A percentile compares a stretch with the other conserved stretches of the same genome.
These are phyloP conservation scores for Exophiala viscosa DNA, from an alignment of 2,329 filamentous ascomycete genomes.

Conservation along the genomic window DNA sequence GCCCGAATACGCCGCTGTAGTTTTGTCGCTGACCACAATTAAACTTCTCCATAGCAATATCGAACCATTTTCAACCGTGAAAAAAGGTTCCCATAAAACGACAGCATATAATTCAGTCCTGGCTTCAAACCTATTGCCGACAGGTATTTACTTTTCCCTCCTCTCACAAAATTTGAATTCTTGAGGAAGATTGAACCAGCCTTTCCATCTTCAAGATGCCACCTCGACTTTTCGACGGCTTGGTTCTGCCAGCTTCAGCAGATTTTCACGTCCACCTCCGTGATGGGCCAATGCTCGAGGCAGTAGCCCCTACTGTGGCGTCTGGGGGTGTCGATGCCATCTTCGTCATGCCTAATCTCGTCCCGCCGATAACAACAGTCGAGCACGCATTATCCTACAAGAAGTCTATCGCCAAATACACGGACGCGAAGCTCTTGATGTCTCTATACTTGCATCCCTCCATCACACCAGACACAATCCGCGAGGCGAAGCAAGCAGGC, in stretches of 20 bases:
- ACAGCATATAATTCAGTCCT: too few relatives aligned
- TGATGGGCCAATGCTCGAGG: slow-evolving; percentile 51
- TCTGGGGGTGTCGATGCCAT: slow-evolving; percentile 22
- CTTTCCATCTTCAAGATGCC: background rate
- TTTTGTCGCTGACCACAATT: too few relatives aligned
- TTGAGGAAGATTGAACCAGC: background rate
- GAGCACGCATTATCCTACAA: slow-evolving; percentile 64
- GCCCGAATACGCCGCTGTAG: too few relatives aligned
- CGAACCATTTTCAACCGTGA: too few relatives aligned
- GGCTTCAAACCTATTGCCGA: background rate
- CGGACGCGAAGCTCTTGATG: slow-evolving; percentile 65
- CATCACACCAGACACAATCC: slow-evolving; percentile 66
- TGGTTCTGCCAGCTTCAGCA: slow-evolving; percentile 20
- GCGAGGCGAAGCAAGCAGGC: slow-evolving; percentile 67
- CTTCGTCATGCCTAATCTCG: slow-evolving; percentile 58
- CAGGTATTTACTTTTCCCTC: background rate
- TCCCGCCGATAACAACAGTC: slow-evolving; percentile 61
- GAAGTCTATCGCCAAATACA: slow-evolving; percentile 28
- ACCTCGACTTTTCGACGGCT: slow-evolving; percentile 18
- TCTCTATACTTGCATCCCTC: slow-evolving; percentile 64
- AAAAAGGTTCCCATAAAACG: too few relatives aligned
- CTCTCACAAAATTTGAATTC: background rate
- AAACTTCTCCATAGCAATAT: too few relatives aligned
- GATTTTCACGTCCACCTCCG: slow-evolving; percentile 47
- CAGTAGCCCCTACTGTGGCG: slow-evolving; percentile 47